Evolutionary conservation across 768 basidiomycete species (phyloP), one percentile per base, ranked within the genome.

Genomic region (Chalciporus sphaerocephalus): DNA sequence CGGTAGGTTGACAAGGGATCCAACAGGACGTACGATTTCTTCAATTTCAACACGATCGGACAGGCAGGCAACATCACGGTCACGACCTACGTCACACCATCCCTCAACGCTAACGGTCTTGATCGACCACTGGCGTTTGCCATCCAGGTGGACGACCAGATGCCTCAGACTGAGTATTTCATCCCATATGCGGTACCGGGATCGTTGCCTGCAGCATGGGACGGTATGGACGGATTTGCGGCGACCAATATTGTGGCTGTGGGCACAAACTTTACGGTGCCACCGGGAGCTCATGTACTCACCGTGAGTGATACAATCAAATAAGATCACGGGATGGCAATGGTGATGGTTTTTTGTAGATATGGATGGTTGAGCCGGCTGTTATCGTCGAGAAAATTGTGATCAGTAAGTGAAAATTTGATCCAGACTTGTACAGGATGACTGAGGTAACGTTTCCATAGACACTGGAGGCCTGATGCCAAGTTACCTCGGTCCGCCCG

Each of bases 401-500:
- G 28, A 28, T 28, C 28, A 28, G 28, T 28, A 28, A 28, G 28
- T 13, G 13, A 28, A 10, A 28, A 13, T 28, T 28, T 12, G 5
- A 28, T 13, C 13, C 11, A 28, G 13, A 11, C 15, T 13, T 28
- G 5, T 11, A 2, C 11, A 10, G 15, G 13, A 28, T 28, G 10
- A 2, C 28, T 28, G 28, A 28, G 28, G 2, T 4, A 13, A 11
- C 28, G 11, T 27, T 46, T 38, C 51, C 25, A 41, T 53, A 81
- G 81, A 83, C 60, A 72, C 76, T 18, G 81, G 81, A 25, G 78
- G 76, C 13, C 68, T 83, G 6, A 52, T 61, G 38, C 61, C 73
- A 0, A 81, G 79, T 51, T 85, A 82, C 56, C 68, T 85, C 25
- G 82, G 82, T 6, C 81, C 81, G 25, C 80, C 81, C 2, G 82